Percentiles rank a stretch among this genome's conserved stretches.
Conservation (phyloP, 139 green algal species). For the Coccomyxa sp. region DNA sequence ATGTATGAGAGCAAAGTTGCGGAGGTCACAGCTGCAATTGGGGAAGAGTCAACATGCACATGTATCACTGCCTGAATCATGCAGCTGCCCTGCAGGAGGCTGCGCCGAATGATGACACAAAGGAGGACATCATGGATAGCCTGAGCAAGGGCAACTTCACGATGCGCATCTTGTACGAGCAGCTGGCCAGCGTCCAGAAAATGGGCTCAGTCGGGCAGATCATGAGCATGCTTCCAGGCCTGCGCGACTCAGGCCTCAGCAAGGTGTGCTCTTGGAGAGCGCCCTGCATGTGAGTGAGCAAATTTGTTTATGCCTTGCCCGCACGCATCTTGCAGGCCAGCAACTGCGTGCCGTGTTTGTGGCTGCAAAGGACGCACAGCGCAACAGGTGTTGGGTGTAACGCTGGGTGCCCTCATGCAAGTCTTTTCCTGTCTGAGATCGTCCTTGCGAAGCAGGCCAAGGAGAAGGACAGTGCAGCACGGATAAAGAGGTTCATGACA, state of each 20-base stretch:
- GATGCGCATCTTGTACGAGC: conserved; percentile 94
- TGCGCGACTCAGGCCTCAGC: conserved; percentile 71
- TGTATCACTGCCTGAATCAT: too few relatives aligned
- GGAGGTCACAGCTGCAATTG: too few relatives aligned
- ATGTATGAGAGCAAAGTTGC: too few relatives aligned
- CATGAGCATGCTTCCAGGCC: conserved; percentile 96
- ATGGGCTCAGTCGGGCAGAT: conserved; percentile 92
- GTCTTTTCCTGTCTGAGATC: too few relatives aligned
- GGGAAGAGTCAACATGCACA: too few relatives aligned
- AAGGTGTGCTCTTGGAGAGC: conserved; percentile 4
- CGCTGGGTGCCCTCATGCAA: too few relatives aligned
- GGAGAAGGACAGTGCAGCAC: conserved; percentile 83
- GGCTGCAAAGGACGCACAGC: too few relatives aligned
- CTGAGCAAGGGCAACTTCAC: conserved; percentile 90
- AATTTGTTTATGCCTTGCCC: too few relatives aligned
- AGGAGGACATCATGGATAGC: conserved; percentile 89
- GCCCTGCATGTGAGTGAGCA: too few relatives aligned
- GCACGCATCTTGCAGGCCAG: too few relatives aligned
- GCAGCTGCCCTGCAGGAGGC: conserved; percentile 71
- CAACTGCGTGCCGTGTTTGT: too few relatives aligned
- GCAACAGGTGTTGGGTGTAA: too few relatives aligned
- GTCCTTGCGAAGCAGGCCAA: conserved; percentile 57
- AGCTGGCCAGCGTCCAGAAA: conserved; percentile 94
- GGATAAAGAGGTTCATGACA: conserved; percentile 90
- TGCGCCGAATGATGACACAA: conserved; percentile 76